A percentile compares a stretch with the other conserved stretches of the same genome.
Conservation (phyloP, 1,284 basidiomycete genomes). For the Ganoderma multipileum region DNA sequence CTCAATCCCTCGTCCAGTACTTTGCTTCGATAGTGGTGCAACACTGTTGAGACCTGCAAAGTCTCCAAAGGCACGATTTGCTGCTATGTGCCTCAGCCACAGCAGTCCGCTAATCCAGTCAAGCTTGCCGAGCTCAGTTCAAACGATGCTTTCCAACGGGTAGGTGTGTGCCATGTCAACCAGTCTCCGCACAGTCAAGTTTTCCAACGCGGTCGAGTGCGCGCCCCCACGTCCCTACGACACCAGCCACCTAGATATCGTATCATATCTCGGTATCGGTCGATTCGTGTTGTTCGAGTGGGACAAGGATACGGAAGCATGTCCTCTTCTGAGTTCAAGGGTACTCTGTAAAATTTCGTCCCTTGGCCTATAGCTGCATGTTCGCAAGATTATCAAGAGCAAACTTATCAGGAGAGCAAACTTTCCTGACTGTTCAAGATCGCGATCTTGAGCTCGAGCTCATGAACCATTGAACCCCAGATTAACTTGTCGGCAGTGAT, state of each 20-base stretch:
- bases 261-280: too few relatives aligned
- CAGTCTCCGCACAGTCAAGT: not conserved
- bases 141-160: not conserved
- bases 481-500: conserved; percentile 50
- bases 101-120: not conserved
- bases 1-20: not conserved
- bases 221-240: not conserved
- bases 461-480: not conserved
- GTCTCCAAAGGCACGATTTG: not conserved
- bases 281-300: not conserved
- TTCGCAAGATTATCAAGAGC: not conserved
- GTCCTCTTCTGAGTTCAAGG: not conserved
- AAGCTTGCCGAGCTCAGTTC: not conserved
- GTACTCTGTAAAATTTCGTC: not conserved
- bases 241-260: not conserved
- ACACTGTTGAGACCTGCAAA: not conserved
- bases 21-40: not conserved
- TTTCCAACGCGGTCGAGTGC: not conserved
- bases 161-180: not conserved
- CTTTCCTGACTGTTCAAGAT: not conserved
- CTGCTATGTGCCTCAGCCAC: not conserved
- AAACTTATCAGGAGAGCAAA: not conserved
- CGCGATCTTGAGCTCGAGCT: not conserved
- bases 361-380: not conserved
- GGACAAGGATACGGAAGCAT: not conserved